These are phyloP conservation scores for Ceriops zippeliana DNA, from an alignment of 345 rosid species.

Conservation along the genomic window DNA sequence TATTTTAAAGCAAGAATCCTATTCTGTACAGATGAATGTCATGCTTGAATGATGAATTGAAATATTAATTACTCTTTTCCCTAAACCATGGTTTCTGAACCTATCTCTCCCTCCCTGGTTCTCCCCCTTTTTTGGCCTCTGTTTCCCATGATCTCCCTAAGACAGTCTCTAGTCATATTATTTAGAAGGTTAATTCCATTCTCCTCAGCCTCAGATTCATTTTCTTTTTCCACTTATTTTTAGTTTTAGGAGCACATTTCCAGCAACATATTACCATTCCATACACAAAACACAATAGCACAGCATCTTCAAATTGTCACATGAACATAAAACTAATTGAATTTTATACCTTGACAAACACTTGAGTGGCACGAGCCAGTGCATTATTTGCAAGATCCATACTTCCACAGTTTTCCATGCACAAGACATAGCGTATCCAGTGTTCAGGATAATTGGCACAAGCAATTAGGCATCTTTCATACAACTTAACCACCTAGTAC, in stretches of 20 bases:
- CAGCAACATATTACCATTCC: neutral
- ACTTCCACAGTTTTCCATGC: conserved; percentile 77
- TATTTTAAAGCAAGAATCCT: too few species aligned
- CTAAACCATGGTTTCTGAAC: too few species aligned
- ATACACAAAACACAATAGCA: neutral
- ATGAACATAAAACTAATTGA: neutral
- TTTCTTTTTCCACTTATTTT: neutral
- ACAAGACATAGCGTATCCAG: conserved; percentile 82
- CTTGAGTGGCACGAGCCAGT: conserved; percentile 88
- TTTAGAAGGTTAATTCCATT: neutral
- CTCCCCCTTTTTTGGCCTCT: too few species aligned
- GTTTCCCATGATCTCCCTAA: too few species aligned
- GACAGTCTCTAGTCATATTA: neutral
- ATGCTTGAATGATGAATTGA: too few species aligned
- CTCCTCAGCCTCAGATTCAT: neutral
- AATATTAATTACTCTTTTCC: too few species aligned
- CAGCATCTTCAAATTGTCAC: neutral
- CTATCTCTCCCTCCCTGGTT: too few species aligned
- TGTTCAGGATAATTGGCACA: conserved; percentile 94
- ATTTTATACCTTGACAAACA: conserved; percentile 84
- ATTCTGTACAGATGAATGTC: too few species aligned
- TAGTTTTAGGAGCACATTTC: neutral
- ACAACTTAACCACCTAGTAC: conserved; percentile 78
- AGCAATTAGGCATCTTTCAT: conserved; percentile 92
- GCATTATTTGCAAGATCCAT: conserved; percentile 89